Base-by-base conservation (phyloP, 495 filamentous ascomycete genomes). In the Lasiosphaeria miniovina region DNA sequence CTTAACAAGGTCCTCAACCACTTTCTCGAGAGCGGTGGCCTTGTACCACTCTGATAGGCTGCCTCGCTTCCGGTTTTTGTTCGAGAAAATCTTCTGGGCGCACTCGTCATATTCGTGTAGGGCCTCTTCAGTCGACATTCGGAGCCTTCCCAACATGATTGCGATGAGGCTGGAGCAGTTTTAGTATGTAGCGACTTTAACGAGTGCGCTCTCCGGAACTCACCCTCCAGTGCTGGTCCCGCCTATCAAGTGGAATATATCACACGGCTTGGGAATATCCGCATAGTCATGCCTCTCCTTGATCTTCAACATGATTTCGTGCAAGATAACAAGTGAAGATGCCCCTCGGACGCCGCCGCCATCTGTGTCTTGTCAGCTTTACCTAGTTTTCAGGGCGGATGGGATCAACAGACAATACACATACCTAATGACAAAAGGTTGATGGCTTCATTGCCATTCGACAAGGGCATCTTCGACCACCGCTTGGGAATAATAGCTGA, bases 141-240 rank as follows among this genome's bases (percentile, higher is more conserved):
- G 57, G 7, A 77, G 52, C 15, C 74, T 61, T 0, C 72, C 74
- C 0, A 77, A 56, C 64, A 77, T 66, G 34, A 77, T 63, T 0
- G 74, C 72, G 15, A 74, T 68, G 34, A 77, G 57, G 0, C 74
- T 71, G 32, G 10, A 11, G 1, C 2, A 40, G 4, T 40, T 57
- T 12, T 59, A 52, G 15, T 11, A 31, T 34, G n/a, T 4, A 52
- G 40, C 41, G 36, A 2, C 6, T 38, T n/a, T 2, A 51, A 11
- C 9, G 4, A 3, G 11, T 12, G 36, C 50, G 8, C 0, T 8
- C 36, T n/a, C 12, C 12, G 43, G 10, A 10, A 38, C 64, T 57
- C 59, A 73, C 72, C 75, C 75, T 54, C 75, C 75, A 17, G 75
- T 75, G 55, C 69, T 70, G 4, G 73, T 77, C 0, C 74, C 74